Percentiles rank a stretch among this genome's conserved stretches.
Conservation (phyloP, 805 yeast species). For the Jamesozyma hellenica region DNA sequence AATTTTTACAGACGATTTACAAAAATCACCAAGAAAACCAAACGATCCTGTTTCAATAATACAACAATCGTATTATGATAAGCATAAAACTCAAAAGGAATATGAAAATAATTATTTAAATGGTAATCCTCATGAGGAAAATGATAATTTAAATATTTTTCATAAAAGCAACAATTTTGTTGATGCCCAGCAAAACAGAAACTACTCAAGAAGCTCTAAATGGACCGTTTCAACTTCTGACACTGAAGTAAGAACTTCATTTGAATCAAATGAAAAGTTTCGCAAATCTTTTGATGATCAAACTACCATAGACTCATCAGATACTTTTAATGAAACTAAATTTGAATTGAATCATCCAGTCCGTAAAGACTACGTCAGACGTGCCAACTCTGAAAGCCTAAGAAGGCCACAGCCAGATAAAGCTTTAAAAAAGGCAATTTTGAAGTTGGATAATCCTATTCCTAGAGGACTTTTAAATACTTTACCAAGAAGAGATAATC, state of each 20-base stretch:
- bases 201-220: conserved; percentile 15
- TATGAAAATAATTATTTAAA: conserved; percentile 1
- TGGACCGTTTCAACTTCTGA: conserved; percentile 16
- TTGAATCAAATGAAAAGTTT: conserved; percentile 32
- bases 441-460: conserved; percentile 87
- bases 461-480: conserved; percentile 82
- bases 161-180: conserved; percentile 3
- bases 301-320: conserved; percentile 25
- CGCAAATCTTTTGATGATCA: conserved; percentile 42
- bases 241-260: conserved; percentile 20
- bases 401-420: conserved; percentile 41
- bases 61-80: conserved; percentile 13
- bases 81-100: conserved; percentile 27
- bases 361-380: conserved; percentile 30
- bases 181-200: conserved; percentile 7
- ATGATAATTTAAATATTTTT: not conserved
- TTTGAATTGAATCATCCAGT: conserved; percentile 30
- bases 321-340: conserved; percentile 29
- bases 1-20: conserved; percentile 5
- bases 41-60: conserved; percentile 4
- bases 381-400: conserved; percentile 58
- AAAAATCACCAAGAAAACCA: conserved; percentile 6
- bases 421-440: conserved; percentile 47
- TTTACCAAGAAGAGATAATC: conserved; percentile 77
- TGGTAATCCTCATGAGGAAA: conserved; percentile 15